phyloP scores from a whole-genome alignment of 306 rosid genomes.

The Ormosia emarginata region DNA sequence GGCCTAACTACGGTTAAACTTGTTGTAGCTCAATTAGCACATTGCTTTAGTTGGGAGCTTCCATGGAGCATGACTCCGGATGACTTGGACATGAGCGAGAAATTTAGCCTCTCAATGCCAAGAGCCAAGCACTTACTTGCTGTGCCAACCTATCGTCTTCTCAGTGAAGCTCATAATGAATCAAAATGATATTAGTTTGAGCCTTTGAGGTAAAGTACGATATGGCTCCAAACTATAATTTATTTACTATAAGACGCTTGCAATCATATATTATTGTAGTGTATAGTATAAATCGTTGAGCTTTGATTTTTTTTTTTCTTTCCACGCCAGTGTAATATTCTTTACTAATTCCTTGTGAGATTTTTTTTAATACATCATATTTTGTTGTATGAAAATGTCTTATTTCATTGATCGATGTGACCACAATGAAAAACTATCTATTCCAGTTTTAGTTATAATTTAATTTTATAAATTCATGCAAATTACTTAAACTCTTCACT shows the following conservation, averaged over 20 bases:
- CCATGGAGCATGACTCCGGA: not conserved
- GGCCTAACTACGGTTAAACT: slow-evolving; percentile 19
- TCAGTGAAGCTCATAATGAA: not conserved
- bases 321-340: not conserved
- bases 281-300: not conserved
- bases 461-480: no score
- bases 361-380: no score
- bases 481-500: no score
- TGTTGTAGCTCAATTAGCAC: slow-evolving; percentile 35
- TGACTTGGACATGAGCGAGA: slow-evolving; percentile 36
- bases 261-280: not conserved
- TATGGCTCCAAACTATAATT: not conserved
- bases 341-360: not conserved
- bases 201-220: not conserved
- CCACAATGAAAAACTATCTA: not conserved
- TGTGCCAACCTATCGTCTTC: slow-evolving; percentile 26
- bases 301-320: no score
- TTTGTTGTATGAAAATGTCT: no score
- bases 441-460: not conserved
- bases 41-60: slow-evolving; percentile 43
- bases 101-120: slow-evolving; percentile 28
- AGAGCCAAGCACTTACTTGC: slow-evolving; percentile 26
- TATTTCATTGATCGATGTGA: not conserved
- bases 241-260: not conserved
- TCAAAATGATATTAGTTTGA: not conserved